Evolutionary conservation across 2,329 filamentous ascomycete genomes (phyloP), one percentile per base, ranked within the genome.

Genomic region (Colletotrichum melonis): DNA sequence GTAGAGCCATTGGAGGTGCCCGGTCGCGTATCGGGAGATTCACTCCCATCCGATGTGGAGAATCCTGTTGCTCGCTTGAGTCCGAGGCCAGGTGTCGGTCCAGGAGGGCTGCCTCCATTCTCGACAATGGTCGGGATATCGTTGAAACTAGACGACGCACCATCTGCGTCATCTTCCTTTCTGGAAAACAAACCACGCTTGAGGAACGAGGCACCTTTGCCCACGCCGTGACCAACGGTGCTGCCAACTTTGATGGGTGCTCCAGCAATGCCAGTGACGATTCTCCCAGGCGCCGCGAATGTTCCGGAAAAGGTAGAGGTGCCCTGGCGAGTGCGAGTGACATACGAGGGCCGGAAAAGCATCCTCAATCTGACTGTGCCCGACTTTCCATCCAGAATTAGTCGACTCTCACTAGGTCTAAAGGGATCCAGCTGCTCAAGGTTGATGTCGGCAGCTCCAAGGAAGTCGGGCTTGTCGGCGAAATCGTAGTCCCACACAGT

Each of bases 401-500:
- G 89, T 12, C 87, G 91, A 38, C 95, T 87, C 80, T 97, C 95
- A 77, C 94, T 91, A 12, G 91, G 90, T 80, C 90, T 90, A 87
- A 98, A 98, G 0, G 97, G 97, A 78, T 98, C 95, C 8, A 99
- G 87, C 38, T 91, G 83, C 63, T 93, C 91, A 19, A 99, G 88
- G 77, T 94, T 92, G 79, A 99, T 94, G 5, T 86, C 84, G 0
- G 94, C 88, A 72, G 88, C 89, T 57, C 97, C 97, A n/a, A 99
- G 86, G 81, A 93, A 94, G 82, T 99, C 97, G 1, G 95, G 95
- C 83, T 95, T 96, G 82, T 97, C 95, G 60, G 94, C 96, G 86
- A 98, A 97, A 82, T 99, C 97, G 90, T 96, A 99, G 80, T 99
- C 97, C 81, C 92, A 97, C 2, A 98, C 92, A 69, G 94, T 93